A percentile compares a stretch with the other conserved stretches of the same genome.
Evolutionary conservation across 345 rosid genomes (phyloP).

Genomic region (Citrus sinensis): DVS_A1.0 CM039162.1:30250501-30251000

Average conservation of each 20-base stretch:
- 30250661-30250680: not conserved
- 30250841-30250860: conserved; percentile 88
- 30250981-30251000: not conserved
- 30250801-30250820: conserved; percentile 75
- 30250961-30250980: not conserved
- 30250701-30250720: not conserved
- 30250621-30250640: conserved; percentile 27
- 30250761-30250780: conserved; percentile 76
- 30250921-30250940: conserved; percentile 25
- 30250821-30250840: conserved; percentile 86
- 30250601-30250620: conserved; percentile 57
- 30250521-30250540: conserved; percentile 44
- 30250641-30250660: not conserved
- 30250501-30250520: not conserved
- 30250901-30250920: conserved; percentile 91
- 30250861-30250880: conserved; percentile 75
- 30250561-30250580: conserved; percentile 32
- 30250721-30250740: conserved; percentile 38
- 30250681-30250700: not conserved
- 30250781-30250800: conserved; percentile 83
- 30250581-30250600: conserved; percentile 41
- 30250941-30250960: not conserved
- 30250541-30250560: conserved; percentile 34
- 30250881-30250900: conserved; percentile 88
- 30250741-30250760: conserved; percentile 49